Percentiles rank a stretch among this genome's conserved stretches.
Conservation (phyloP, 2,329 filamentous ascomycete species). For the Cyanodermella asteris region DNA sequence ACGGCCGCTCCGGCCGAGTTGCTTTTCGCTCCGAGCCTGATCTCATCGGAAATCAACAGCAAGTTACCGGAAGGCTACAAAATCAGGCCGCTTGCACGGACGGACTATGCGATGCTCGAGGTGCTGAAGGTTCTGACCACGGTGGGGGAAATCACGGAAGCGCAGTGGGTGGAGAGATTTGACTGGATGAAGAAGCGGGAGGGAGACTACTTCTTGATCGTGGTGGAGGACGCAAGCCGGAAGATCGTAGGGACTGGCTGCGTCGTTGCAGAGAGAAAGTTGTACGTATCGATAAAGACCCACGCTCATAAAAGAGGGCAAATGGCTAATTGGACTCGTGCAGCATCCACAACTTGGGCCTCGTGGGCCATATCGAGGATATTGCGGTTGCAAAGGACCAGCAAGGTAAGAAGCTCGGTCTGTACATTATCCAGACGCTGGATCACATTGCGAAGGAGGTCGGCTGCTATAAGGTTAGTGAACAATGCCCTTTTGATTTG, state of each 20-base stretch:
- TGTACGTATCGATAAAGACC: too few species aligned
- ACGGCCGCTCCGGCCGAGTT: conserved; percentile 22
- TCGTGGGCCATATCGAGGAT: conserved; percentile 92
- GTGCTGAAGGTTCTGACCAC: conserved; percentile 80
- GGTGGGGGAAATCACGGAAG: conserved; percentile 64
- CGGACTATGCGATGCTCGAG: conserved; percentile 82
- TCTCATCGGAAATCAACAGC: conserved; percentile 52
- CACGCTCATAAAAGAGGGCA: background rate
- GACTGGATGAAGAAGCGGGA: conserved; percentile 56
- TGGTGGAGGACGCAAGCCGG: conserved; percentile 50
- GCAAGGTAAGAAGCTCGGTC: conserved; percentile 88
- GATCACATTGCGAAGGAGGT: conserved; percentile 71
- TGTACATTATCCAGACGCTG: conserved; percentile 81
- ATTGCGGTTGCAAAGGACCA: conserved; percentile 89
- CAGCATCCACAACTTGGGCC: conserved; percentile 57
- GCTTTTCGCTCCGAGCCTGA: conserved; percentile 57
- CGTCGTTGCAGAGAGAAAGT: conserved; percentile 82
- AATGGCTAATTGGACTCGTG: background rate
- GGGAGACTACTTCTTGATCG: conserved; percentile 67
- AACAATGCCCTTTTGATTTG: background rate
- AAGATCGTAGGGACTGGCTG: conserved; percentile 77
- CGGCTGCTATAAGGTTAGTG: conserved; percentile 66
- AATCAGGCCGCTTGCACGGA: conserved; percentile 55
- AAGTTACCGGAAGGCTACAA: conserved; percentile 62
- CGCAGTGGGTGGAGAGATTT: conserved; percentile 57